Percentiles rank a stretch among this genome's conserved stretches.
Evolutionary conservation across 805 yeast species (phyloP).

Genomic region (Vanderwaltozyma polyspora): DNA sequence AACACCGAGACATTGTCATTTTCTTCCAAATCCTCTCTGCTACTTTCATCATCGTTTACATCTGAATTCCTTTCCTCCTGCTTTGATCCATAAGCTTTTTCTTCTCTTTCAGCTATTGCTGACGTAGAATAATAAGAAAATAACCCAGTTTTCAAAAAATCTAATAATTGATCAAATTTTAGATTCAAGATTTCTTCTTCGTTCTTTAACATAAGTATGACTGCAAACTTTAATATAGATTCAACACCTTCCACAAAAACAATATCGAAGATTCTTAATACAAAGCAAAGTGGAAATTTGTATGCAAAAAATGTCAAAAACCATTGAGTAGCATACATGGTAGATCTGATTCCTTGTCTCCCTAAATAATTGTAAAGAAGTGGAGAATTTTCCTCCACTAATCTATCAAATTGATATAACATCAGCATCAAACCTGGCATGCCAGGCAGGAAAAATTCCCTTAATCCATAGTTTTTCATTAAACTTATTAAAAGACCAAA

Average conservation of each 20-base stretch:
- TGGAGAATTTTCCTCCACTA: conserved; percentile 70
- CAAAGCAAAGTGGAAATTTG: conserved; percentile 84
- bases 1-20: conserved; percentile 10
- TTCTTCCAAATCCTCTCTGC: background rate
- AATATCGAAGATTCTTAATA: conserved; percentile 75
- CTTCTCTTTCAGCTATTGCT: conserved; percentile 10
- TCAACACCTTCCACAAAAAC: conserved; percentile 88
- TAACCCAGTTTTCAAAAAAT: conserved; percentile 66
- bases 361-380: conserved; percentile 60
- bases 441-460: conserved; percentile 70
- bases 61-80: conserved; percentile 12
- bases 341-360: conserved; percentile 78
- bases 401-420: conserved; percentile 82
- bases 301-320: conserved; percentile 90
- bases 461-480: conserved; percentile 76
- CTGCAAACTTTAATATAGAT: conserved; percentile 71
- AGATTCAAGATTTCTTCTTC: conserved; percentile 45
- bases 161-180: conserved; percentile 65
- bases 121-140: conserved; percentile 56
- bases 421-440: conserved; percentile 88
- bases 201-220: conserved; percentile 67
- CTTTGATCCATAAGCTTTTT: background rate
- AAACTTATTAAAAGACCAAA: conserved; percentile 69
- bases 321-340: conserved; percentile 98
- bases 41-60: conserved; percentile 21